These are phyloP conservation scores for Phytophthora cactorum DNA, from an alignment of 352 stramenopile species.

Conservation along the genomic window DNA sequence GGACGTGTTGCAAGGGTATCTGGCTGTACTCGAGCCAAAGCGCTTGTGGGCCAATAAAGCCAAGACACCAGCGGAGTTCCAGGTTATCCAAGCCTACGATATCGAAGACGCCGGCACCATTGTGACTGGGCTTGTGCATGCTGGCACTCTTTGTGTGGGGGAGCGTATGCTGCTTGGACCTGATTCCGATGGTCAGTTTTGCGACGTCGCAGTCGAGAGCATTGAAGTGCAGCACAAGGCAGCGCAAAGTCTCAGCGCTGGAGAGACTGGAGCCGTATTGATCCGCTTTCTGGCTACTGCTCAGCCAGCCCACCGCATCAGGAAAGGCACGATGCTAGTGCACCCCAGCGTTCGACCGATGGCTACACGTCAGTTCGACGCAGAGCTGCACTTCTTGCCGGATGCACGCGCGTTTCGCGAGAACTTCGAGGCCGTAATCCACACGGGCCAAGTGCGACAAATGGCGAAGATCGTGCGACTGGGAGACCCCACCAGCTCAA, in stretches of 20 bases:
- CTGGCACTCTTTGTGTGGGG: slow-evolving; percentile 66
- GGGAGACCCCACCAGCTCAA: slow-evolving; percentile 14
- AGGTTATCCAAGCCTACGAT: slow-evolving; percentile 83
- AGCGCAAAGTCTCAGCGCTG: slow-evolving; percentile 57
- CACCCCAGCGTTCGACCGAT: slow-evolving; percentile 68
- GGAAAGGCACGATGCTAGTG: slow-evolving; percentile 77
- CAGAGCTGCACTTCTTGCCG: slow-evolving; percentile 75
- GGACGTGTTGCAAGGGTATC: slow-evolving; percentile 60
- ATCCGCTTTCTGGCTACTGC: slow-evolving; percentile 48
- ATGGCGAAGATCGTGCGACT: slow-evolving; percentile 83
- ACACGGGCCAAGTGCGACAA: slow-evolving; percentile 79
- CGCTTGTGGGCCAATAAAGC: slow-evolving; percentile 64
- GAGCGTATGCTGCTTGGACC: slow-evolving; percentile 77
- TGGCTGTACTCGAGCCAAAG: slow-evolving; percentile 64
- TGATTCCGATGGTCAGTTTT: slow-evolving; percentile 61
- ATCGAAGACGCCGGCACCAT: slow-evolving; percentile 74
- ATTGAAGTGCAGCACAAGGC: slow-evolving; percentile 85
- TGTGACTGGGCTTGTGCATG: slow-evolving; percentile 75
- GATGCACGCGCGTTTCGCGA: slow-evolving; percentile 62
- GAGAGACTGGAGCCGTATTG: slow-evolving; percentile 73
- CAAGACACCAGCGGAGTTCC: slow-evolving; percentile 67
- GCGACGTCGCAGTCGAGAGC: slow-evolving; percentile 69
- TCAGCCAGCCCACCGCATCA: slow-evolving; percentile 39
- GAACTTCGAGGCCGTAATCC: slow-evolving; percentile 85
- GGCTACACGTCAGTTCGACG: slow-evolving; percentile 76